Base-by-base conservation (phyloP, 768 basidiomycete genomes). In the Daedaleopsis nitida region DNA sequence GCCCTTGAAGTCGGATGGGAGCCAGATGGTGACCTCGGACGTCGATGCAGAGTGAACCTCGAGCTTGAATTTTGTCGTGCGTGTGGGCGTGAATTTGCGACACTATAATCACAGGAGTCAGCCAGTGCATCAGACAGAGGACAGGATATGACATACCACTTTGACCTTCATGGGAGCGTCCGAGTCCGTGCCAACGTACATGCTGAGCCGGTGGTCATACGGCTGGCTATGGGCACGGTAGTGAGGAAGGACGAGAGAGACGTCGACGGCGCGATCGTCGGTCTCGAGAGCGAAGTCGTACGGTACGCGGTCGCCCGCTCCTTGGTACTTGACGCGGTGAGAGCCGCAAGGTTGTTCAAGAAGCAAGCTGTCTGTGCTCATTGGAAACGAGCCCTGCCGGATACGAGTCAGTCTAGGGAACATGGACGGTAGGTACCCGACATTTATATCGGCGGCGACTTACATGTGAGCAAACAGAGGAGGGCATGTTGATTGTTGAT, bases 1-100 rank as follows among this genome's bases (percentile, higher is more conserved):
- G 23, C 91, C 91, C 57, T 78, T 83, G 75, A 92, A 92, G 68
- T 92, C 89, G 38, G 89, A 91, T 14, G 91, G 91, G 19, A 92
- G 78, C 85, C 86, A 92, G 60, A 92, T 73, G 6, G 86, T 90
- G 34, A 92, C 81, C 66, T 89, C 83, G 43, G 91, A 87, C 51
- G 58, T 57, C 23, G 77, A 74, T n/a, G 79, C 75, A 17, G 83
- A 86, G 64, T 80, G 81, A 38, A 92, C 77, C 71, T 89, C 85
- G 52, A 92, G 80, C 71, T 83, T 83, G 63, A 72, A 72, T 52
- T 66, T 68, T 17, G 69, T 68, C 42, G 69, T 61, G 19, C 74
- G 71, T 6, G 72, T 66, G 53, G 72, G 73, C 49, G 69, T 66
- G 37, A 71, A 73, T 55, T 69, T 71, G 38, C 63, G 65, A 66